Conservation (phyloP, 257 asterid genomes). For the Petunia axillaris region DNA sequence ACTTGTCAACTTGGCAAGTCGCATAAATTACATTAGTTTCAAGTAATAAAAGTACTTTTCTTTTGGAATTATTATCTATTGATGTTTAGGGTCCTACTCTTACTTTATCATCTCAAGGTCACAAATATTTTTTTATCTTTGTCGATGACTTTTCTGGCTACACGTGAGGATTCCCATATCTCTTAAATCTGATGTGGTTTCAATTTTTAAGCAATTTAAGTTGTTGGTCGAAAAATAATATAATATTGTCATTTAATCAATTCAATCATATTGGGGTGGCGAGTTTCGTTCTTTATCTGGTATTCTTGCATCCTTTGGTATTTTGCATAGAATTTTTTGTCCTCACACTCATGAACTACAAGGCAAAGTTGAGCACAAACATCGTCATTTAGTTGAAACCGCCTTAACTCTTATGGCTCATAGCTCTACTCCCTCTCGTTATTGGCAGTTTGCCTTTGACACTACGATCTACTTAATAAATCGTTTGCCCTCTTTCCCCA, state of each 20-base stretch:
- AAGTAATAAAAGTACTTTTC: too few species aligned
- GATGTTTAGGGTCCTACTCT: not conserved
- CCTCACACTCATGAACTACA: not conserved
- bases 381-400: not conserved
- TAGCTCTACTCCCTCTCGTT: too few species aligned
- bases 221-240: too few species aligned
- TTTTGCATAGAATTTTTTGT: too few species aligned
- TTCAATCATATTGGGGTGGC: not conserved
- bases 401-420: not conserved
- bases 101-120: not conserved
- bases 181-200: not conserved
- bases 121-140: not conserved
- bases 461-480: too few species aligned
- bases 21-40: too few species aligned
- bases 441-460: not conserved
- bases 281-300: not conserved
- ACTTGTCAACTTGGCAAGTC: too few species aligned
- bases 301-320: not conserved
- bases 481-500: not conserved
- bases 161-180: not conserved
- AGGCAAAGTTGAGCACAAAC: too few species aligned
- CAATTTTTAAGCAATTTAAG: not conserved
- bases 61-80: not conserved
- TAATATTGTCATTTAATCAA: too few species aligned
- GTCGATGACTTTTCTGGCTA: not conserved